Conservation (phyloP, 805 yeast genomes). For the Candida nanaspora region DNA sequence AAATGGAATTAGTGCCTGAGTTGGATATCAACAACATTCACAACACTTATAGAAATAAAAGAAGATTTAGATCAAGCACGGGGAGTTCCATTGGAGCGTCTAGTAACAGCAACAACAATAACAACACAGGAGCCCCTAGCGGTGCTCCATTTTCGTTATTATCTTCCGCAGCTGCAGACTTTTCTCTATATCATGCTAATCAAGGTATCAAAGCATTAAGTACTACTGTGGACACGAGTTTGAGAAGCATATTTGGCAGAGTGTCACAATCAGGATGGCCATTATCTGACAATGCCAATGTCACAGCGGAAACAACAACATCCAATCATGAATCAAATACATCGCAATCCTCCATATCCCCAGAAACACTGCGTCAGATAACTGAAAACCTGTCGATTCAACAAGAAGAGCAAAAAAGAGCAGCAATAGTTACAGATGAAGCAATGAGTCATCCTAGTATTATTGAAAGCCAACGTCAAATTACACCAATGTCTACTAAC, state of each 20-base stretch:
- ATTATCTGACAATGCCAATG: not conserved
- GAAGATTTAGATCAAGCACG: not conserved
- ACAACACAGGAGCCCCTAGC: too few relatives aligned
- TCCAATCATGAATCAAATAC: not conserved
- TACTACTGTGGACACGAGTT: slow-evolving; percentile 27
- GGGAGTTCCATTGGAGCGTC: not conserved
- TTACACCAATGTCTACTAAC: slow-evolving; percentile 24
- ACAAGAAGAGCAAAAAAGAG: not conserved
- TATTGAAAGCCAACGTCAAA: slow-evolving; percentile 7
- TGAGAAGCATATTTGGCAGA: slow-evolving; percentile 25
- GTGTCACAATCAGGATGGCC: slow-evolving; percentile 23
- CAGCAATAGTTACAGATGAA: not conserved
- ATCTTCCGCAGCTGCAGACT: slow-evolving; percentile 8
- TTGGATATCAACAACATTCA: not conserved
- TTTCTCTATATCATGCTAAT: slow-evolving; percentile 26
- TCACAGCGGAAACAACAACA: not conserved
- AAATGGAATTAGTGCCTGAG: slow-evolving; percentile 20
- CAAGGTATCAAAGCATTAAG: slow-evolving; percentile 28
- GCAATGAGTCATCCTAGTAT: not conserved
- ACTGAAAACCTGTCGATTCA: slow-evolving; percentile 23
- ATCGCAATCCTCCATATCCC: slow-evolving; percentile 4
- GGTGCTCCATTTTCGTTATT: not conserved
- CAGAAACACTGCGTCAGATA: slow-evolving; percentile 20
- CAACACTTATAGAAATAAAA: not conserved
- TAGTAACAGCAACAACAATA: too few relatives aligned